A percentile compares a stretch with the other conserved stretches of the same genome.
Conservation (phyloP, 192 early-diverging fungal species). For the Gonapodya sp. region DNA sequence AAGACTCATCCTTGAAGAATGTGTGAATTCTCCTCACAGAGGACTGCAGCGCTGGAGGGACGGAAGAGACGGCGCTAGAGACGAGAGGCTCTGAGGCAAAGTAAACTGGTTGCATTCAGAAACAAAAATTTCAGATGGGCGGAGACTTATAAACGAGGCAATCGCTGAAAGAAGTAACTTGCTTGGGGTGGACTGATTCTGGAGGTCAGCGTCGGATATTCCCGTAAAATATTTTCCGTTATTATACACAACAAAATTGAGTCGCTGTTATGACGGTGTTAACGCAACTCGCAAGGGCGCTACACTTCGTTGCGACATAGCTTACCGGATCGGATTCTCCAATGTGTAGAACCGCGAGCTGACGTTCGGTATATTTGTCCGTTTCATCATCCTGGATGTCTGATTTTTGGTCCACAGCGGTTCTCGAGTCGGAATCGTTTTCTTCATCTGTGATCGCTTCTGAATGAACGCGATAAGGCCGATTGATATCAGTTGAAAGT, state of each 20-base stretch:
- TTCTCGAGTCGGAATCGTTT: not conserved
- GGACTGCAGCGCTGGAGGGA: not conserved
- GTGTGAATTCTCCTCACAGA: not conserved
- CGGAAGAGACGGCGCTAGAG: not conserved
- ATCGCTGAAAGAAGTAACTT: not conserved
- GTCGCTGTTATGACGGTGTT: not conserved
- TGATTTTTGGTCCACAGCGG: not conserved
- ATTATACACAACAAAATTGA: not conserved
- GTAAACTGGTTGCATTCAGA: not conserved
- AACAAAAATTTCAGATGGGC: not conserved
- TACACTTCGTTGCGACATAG: not conserved
- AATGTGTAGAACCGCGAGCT: not conserved
- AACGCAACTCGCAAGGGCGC: not conserved
- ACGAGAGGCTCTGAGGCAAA: not conserved
- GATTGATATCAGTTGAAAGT: too few species aligned
- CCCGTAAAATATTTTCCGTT: not conserved
- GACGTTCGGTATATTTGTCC: not conserved
- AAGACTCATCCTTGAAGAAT: not conserved
- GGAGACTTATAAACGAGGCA: not conserved
- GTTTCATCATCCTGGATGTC: not conserved
- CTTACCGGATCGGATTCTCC: slow-evolving; percentile 1
- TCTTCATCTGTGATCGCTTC: too few species aligned
- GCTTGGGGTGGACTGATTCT: not conserved
- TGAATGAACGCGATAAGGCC: too few species aligned
- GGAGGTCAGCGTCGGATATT: not conserved